Evolutionary conservation across 768 basidiomycete species (phyloP), one percentile per base, ranked within the genome.

Genomic region (Xerocomellus chrysenteron): DNA sequence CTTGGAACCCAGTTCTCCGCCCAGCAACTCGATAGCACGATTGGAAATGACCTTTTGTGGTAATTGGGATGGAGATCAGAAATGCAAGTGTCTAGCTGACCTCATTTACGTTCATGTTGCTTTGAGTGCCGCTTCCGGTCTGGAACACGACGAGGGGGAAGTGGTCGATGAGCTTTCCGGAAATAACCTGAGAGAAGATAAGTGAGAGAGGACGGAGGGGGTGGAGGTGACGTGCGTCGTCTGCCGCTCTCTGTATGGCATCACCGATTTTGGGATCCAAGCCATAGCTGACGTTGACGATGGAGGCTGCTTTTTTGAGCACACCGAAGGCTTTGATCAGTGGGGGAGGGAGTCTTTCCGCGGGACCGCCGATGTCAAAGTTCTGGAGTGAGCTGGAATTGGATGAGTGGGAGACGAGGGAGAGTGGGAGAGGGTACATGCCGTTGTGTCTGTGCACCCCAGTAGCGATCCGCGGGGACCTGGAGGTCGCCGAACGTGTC

Each of bases 61-160:
- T 0, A 9, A 33, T 47, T 54, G 16, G 50, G 37, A 55, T 7
- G 21, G 36, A 28, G 14, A 9, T 13, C 9, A 21, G 1, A 4
- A 37, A 21, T 32, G 44, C 26, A 28, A 39, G 50, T 8, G 12
- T n/a, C 3, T 17, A 33, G 52, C 73, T 24, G 41, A 89, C 93
- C 84, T 99, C 97, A 72, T 99, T 99, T 58, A 85, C 92, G 73
- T 92, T 99, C 97, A 99, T 99, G 79, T 99, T 99, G 69, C 91
- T 95, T 74, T 99, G 97, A 2, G 97, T 99, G 19, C 97, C 97
- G 54, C 92, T 95, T 57, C 97, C 97, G 24, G 97, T 99, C 75
- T 99, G 97, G 83, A 98, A 99, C 41, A 99, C 95, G 37, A 99
- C 97, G 39, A 99, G 79, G 26, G 97, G 97, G 78, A 99, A 99